A percentile compares a stretch with the other conserved stretches of the same genome.
Evolutionary conservation across 495 filamentous ascomycete species (phyloP).

Genomic region (Terfezia claveryi): DNA sequence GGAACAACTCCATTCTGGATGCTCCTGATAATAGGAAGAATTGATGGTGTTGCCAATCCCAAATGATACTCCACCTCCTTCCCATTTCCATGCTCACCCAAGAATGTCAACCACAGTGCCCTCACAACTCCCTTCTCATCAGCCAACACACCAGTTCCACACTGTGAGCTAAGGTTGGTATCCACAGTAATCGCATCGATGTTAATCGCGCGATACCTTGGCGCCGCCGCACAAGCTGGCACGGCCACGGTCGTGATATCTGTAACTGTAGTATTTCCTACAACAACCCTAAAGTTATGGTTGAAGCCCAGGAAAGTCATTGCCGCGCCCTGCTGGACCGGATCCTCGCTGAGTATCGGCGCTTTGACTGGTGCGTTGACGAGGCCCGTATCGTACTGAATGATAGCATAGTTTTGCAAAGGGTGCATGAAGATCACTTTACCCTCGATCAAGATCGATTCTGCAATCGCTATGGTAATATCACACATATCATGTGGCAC

Average conservation of each 20-base stretch:
- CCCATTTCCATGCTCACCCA: constrained; percentile 60
- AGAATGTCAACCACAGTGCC: constrained; percentile 87
- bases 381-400: constrained; percentile 82
- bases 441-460: constrained; percentile 79
- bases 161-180: constrained; percentile 70
- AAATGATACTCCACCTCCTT: constrained; percentile 96
- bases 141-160: constrained; percentile 83
- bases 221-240: constrained; percentile 71
- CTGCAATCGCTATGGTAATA: constrained; percentile 81
- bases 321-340: constrained; percentile 69
- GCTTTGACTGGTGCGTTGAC: constrained; percentile 84
- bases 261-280: constrained; percentile 83
- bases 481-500: constrained; percentile 94
- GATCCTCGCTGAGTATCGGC: constrained; percentile 55
- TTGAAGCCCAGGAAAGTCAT: constrained; percentile 97
- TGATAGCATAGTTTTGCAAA: constrained; percentile 89
- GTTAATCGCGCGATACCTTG: constrained; percentile 89
- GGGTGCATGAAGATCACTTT: constrained; percentile 95
- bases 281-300: constrained; percentile 76
- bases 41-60: constrained; percentile 66
- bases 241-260: constrained; percentile 97
- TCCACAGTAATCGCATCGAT: constrained; percentile 95
- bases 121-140: constrained; percentile 79
- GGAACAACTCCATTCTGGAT: constrained; percentile 61
- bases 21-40: constrained; percentile 65